phyloP scores from a whole-genome alignment of 257 asterid species.

The Lantana camara region DNA sequence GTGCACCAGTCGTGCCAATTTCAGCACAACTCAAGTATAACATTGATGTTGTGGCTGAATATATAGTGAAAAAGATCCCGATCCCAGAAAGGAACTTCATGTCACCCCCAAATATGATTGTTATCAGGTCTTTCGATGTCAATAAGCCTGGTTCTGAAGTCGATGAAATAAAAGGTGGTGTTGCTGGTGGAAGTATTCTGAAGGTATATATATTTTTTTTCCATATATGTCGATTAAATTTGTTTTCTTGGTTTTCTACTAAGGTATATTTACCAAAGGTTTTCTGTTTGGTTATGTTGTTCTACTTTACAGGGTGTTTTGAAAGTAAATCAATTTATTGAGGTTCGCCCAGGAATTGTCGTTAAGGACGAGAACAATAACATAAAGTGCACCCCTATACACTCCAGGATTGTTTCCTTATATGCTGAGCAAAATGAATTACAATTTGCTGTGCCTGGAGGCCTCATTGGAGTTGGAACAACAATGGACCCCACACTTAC shows the following conservation, averaged over 20 bases:
- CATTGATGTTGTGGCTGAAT: constrained; percentile 91
- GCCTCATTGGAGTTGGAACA: constrained; percentile 97
- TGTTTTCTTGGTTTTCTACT: background rate
- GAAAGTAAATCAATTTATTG: constrained; percentile 83
- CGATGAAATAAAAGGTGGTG: constrained; percentile 96
- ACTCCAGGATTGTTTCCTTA: constrained; percentile 88
- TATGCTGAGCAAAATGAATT: constrained; percentile 93
- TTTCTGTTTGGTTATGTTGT: background rate
- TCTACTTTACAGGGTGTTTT: constrained; percentile 78
- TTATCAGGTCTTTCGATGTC: constrained; percentile 95
- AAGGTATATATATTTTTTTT: constrained; percentile 50
- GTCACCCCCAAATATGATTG: constrained; percentile 96
- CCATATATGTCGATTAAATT: background rate
- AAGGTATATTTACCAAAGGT: constrained; percentile 3
- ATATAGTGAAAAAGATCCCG: constrained; percentile 82
- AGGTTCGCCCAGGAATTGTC: constrained; percentile 99
- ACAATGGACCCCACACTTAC: constrained; percentile 99
- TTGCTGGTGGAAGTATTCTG: constrained; percentile 98
- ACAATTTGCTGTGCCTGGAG: constrained; percentile 99
- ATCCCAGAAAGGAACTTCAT: constrained; percentile 86
- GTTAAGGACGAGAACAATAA: constrained; percentile 89
- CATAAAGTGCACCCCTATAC: constrained; percentile 90
- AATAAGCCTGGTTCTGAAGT: constrained; percentile 98
- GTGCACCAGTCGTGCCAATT: constrained; percentile 93
- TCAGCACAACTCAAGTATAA: constrained; percentile 97